phyloP scores from a whole-genome alignment of 2,329 filamentous ascomycete species.

The Colletotrichum spaethianum region DNA sequence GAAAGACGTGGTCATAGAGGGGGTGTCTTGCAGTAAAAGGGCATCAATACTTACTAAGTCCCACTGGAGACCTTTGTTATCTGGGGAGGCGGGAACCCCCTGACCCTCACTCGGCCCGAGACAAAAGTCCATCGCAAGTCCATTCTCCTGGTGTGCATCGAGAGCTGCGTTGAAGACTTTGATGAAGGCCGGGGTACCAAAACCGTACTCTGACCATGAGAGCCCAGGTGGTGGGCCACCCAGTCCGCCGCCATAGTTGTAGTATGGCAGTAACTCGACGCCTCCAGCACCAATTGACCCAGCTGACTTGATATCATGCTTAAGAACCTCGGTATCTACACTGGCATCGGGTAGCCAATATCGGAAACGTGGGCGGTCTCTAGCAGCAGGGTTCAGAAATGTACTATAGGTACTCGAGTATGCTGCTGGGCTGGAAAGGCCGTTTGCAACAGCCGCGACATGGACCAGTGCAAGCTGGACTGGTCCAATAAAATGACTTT shows the following conservation, averaged over 20 bases:
- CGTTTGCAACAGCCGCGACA: too few relatives aligned
- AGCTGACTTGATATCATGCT: constrained; percentile 42
- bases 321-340: constrained; percentile 39
- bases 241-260: constrained; percentile 44
- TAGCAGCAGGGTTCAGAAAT: not conserved
- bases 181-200: constrained; percentile 51
- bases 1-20: too few relatives aligned
- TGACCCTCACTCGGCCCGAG: constrained; percentile 63
- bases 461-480: too few relatives aligned
- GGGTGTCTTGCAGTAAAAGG: too few relatives aligned
- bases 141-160: constrained; percentile 45
- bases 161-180: constrained; percentile 29
- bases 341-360: constrained; percentile 49
- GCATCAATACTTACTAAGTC: constrained; percentile 44
- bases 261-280: constrained; percentile 46
- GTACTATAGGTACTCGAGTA: too few relatives aligned
- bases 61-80: constrained; percentile 52
- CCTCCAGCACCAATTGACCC: constrained; percentile 44
- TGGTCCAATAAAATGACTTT: too few relatives aligned
- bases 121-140: constrained; percentile 60
- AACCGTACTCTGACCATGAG: constrained; percentile 56
- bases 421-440: too few relatives aligned
- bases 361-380: constrained; percentile 42
- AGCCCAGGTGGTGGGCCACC: constrained; percentile 40
- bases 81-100: constrained; percentile 56